phyloP scores from a whole-genome alignment of 2,329 filamentous ascomycete genomes.

The Tolypocladium capitatum region DNA sequence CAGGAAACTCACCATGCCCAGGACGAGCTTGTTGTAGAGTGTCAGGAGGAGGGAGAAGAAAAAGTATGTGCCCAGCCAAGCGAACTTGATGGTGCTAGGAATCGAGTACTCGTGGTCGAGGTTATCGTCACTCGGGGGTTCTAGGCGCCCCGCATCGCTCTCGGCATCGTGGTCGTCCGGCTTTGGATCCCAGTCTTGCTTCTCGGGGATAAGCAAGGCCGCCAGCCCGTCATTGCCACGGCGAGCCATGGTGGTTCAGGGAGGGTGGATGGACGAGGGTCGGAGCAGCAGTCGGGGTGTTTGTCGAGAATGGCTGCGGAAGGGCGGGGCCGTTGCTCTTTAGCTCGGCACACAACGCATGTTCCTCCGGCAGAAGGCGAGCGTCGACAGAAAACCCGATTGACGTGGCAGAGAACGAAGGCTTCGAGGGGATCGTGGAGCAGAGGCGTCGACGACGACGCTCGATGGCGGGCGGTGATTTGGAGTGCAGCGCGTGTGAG shows the following conservation, averaged over 20 bases:
- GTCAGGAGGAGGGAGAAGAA: conserved; percentile 34
- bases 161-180: conserved; percentile 18
- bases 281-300: not conserved
- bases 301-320: not conserved
- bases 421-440: no score
- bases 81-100: conserved; percentile 31
- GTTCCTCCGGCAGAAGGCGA: not conserved
- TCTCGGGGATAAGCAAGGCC: conserved; percentile 17
- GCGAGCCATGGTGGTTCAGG: conserved; percentile 16
- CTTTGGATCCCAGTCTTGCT: conserved; percentile 17
- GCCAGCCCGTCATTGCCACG: conserved; percentile 18
- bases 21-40: conserved; percentile 45
- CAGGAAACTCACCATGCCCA: conserved; percentile 30
- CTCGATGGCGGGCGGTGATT: not conserved
- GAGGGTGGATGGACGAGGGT: not conserved
- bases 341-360: not conserved
- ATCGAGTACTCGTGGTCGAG: conserved; percentile 32
- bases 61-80: conserved; percentile 39
- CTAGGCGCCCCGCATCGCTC: conserved; percentile 13
- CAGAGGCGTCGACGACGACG: not conserved
- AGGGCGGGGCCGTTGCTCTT: not conserved
- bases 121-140: conserved; percentile 18
- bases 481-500: not conserved
- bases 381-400: not conserved
- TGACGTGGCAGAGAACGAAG: not conserved